phyloP scores from a whole-genome alignment of 257 asterid species.

The Nicotiana noctiflora region DNA sequence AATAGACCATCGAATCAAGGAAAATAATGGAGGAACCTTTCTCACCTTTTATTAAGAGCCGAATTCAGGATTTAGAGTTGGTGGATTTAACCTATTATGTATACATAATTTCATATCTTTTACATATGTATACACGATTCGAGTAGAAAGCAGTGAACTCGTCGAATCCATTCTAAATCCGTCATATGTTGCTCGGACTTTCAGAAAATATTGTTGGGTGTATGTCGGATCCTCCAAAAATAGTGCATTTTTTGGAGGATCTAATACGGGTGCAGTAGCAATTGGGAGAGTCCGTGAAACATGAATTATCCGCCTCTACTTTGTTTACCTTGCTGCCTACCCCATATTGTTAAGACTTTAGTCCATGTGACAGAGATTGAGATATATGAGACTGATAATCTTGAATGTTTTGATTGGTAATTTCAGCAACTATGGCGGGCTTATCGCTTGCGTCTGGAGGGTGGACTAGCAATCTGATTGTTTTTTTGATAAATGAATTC shows the following conservation, averaged over 20 bases:
- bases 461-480: slow-evolving; percentile 54
- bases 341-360: neutral
- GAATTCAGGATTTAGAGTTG: neutral
- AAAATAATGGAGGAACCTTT: too few species aligned
- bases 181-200: too few species aligned
- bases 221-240: too few species aligned
- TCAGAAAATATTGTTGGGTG: too few species aligned
- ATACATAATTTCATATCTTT: neutral
- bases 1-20: too few species aligned
- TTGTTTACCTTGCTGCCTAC: neutral
- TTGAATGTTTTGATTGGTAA: neutral
- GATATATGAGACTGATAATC: neutral
- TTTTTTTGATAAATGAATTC: slow-evolving; percentile 69
- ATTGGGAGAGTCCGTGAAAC: too few species aligned
- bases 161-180: neutral
- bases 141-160: neutral
- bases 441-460: slow-evolving; percentile 64
- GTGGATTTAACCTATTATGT: neutral
- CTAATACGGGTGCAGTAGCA: too few species aligned
- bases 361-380: neutral
- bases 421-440: slow-evolving; percentile 55
- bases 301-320: neutral
- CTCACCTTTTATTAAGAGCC: neutral
- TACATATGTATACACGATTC: neutral
- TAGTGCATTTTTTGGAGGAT: too few species aligned